Conservation (phyloP, 108 stramenopile genomes). For the Cylindrotheca closterium region DNA sequence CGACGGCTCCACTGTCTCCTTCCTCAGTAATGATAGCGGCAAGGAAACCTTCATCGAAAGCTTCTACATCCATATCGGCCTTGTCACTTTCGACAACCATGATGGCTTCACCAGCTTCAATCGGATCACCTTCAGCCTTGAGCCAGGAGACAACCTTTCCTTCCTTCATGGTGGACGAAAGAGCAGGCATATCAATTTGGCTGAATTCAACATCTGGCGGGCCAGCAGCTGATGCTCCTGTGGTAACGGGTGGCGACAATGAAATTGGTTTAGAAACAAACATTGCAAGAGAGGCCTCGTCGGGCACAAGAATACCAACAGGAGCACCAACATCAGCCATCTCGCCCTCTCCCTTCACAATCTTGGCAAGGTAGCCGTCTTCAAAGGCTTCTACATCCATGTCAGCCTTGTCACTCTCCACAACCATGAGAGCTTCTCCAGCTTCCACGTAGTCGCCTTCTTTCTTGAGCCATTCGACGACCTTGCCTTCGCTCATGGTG, state of each 20-base stretch:
- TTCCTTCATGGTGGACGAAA: constrained; percentile 98
- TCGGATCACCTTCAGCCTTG: constrained; percentile 88
- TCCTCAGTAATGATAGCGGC: constrained; percentile 92
- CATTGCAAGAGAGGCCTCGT: constrained; percentile 54
- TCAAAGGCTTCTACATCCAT: constrained; percentile 92
- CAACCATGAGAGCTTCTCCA: constrained; percentile 87
- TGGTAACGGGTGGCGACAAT: constrained; percentile 21
- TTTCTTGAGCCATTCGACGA: constrained; percentile 84
- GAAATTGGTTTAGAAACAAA: constrained; percentile 42
- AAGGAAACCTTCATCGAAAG: constrained; percentile 94
- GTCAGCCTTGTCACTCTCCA: constrained; percentile 92
- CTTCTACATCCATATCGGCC: constrained; percentile 99
- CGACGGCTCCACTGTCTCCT: constrained; percentile 89
- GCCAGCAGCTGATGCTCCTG: constrained; percentile 23
- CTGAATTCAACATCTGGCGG: constrained; percentile 76
- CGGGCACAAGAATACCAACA: constrained; percentile 72
- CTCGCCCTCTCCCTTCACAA: constrained; percentile 77
- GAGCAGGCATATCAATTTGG: constrained; percentile 94
- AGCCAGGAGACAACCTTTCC: constrained; percentile 97
- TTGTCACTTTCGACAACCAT: constrained; percentile 98
- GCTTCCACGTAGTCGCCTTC: constrained; percentile 80
- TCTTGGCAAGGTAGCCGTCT: constrained; percentile 85
- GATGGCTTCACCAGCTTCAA: constrained; percentile 91
- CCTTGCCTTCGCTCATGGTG: constrained; percentile 90
- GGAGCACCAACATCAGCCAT: constrained; percentile 73